These are phyloP conservation scores for Gossypium schwendimanii DNA, from an alignment of 441 rosid species.

Conservation along the genomic window DNA sequence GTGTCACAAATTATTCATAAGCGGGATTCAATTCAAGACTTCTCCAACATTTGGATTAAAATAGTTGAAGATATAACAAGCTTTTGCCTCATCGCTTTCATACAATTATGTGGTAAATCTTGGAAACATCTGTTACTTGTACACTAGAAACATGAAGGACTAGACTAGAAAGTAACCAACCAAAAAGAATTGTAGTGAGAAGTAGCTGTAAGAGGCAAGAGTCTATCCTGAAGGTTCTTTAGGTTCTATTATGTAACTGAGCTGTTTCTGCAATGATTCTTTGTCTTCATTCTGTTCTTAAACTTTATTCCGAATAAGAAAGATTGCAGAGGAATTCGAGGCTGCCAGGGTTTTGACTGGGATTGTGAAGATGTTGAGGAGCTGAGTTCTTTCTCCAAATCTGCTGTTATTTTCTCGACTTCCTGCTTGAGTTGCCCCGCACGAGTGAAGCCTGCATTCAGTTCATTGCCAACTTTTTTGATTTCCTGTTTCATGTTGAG, in stretches of 20 bases:
- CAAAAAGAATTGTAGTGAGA: neutral
- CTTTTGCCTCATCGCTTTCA: no score
- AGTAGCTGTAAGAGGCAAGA: neutral
- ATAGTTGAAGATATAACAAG: no score
- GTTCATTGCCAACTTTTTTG: constrained; percentile 50
- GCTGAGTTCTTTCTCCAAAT: constrained; percentile 52
- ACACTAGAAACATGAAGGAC: neutral
- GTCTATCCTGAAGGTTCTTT: constrained; percentile 7
- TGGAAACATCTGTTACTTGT: neutral
- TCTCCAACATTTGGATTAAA: no score
- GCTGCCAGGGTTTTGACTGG: constrained; percentile 20
- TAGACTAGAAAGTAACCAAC: neutral
- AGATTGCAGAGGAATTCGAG: constrained; percentile 64
- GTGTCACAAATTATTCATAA: neutral
- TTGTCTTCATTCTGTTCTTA: constrained; percentile 43
- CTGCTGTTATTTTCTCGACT: constrained; percentile 37
- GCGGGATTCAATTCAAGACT: no score
- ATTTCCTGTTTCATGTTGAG: constrained; percentile 90
- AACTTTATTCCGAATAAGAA: constrained; percentile 81
- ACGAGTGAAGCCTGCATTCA: constrained; percentile 42
- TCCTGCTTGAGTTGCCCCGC: constrained; percentile 41
- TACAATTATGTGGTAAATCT: neutral
- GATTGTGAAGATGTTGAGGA: constrained; percentile 23
- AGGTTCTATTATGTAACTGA: constrained; percentile 22
- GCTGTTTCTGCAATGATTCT: constrained; percentile 34